Evolutionary conservation across 495 filamentous ascomycete species (phyloP), one percentile per base, ranked within the genome.

Genomic region (Daldinia bambusicola): DNA sequence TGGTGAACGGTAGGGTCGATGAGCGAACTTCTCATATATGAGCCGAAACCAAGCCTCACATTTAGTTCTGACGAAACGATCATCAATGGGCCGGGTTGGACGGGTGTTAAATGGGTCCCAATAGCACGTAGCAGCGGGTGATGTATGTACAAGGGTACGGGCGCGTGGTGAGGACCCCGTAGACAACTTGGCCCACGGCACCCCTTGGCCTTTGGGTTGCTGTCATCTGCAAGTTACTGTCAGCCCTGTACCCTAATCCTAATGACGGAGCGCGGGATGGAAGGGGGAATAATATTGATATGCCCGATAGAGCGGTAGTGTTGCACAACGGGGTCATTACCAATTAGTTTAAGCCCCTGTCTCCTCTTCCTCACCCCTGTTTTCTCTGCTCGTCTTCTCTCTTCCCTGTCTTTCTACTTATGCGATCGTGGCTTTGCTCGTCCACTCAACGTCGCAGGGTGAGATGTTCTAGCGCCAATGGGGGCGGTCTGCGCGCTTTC

Each of bases 11-110:
- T 57, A 69, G 52, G 40, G 66, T 67, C 57, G 66, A 62, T 56
- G 66, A 66, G 66, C 61, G 52, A 30, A 62, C 48, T 65, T 63
- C 53, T 66, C 57, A 70, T 74, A 74, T 66, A 61, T 56, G 53
- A 32, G 32, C 31, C 32, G 45, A 63, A 55, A 69, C 36, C 55
- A 34, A 62, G 66, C 62, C 63, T 74, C 71, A 63, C 58, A 63
- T 74, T 74, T 74, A 70, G 71, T 74, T 74, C 71, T 74, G 71
- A 74, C 71, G 61, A 63, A 26, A 56, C 53, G 66, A 57, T 37
- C 41, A 59, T 63, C 64, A 64, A 37, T 26, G 57, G 57, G 52
- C 70, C 64, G 66, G 71, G 70, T 72, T 72, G 45, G 22, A 55
- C 56, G 40, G 61, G 65, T 32, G 60, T 68, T 68, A 72, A 66